Percentiles rank a stretch among this genome's conserved stretches.
Conservation (phyloP, 2,329 filamentous ascomycete genomes). For the Ambrosiella beaveri region DNA sequence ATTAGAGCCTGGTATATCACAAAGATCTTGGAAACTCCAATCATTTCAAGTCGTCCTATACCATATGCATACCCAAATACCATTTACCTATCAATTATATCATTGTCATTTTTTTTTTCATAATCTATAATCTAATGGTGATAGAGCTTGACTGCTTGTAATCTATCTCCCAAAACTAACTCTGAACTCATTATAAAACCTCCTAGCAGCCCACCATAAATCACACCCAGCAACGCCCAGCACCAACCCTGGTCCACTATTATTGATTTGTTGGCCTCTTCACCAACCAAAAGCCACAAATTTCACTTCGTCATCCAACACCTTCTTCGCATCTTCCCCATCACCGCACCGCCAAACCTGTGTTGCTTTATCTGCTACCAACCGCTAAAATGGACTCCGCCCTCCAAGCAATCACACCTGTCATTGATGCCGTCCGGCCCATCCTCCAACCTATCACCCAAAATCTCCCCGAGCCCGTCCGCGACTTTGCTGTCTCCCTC, state of each 20-base stretch:
- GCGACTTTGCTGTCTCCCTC: slow-evolving; percentile 58
- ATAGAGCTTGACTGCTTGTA: background rate
- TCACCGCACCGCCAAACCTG: background rate
- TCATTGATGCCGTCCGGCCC: slow-evolving; percentile 45
- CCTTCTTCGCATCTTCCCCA: background rate
- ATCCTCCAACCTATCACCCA: slow-evolving; percentile 52
- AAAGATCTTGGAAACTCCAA: too few relatives aligned
- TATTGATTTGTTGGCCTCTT: slow-evolving; percentile 5
- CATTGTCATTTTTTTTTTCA: too few relatives aligned
- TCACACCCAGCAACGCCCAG: background rate
- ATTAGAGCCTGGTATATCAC: too few relatives aligned
- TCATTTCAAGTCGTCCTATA: too few relatives aligned
- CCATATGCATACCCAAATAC: too few relatives aligned
- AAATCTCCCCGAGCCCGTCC: slow-evolving; percentile 56
- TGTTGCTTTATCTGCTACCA: background rate
- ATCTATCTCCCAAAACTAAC: background rate
- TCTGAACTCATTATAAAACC: background rate
- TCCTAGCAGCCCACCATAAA: background rate
- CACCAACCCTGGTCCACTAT: background rate
- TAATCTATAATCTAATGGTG: too few relatives aligned
- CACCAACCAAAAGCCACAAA: background rate
- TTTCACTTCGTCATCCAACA: background rate
- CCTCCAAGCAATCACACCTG: slow-evolving; percentile 14
- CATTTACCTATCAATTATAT: too few relatives aligned
- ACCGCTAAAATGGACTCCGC: background rate